Percentiles rank a stretch among this genome's conserved stretches.
These are phyloP conservation scores for Daldinia eschscholtzii DNA, from an alignment of 2,329 filamentous ascomycete genomes.

Conservation along the genomic window DNA sequence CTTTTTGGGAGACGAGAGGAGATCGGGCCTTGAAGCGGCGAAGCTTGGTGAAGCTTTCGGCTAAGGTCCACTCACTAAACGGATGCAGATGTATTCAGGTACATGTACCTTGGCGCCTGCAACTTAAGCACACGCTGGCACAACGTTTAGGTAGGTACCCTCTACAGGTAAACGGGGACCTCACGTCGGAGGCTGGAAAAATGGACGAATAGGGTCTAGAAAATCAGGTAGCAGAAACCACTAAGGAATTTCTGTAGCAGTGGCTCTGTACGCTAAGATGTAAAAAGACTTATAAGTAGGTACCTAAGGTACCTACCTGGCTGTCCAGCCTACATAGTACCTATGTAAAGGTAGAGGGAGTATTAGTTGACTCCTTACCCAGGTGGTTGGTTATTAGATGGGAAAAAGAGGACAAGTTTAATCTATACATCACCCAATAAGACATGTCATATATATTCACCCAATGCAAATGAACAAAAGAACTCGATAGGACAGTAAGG, in stretches of 20 bases:
- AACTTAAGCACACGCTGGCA: neutral
- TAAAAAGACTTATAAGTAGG: neutral
- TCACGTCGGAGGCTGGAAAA: constrained; percentile 1
- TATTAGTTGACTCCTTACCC: neutral
- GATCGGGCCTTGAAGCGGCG: constrained; percentile 28
- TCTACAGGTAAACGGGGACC: neutral
- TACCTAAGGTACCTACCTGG: no score
- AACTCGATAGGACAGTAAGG: neutral
- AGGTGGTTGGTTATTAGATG: constrained; percentile 1
- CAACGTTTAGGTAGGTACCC: no score
- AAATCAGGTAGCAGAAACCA: neutral
- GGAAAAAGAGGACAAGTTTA: neutral
- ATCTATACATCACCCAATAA: neutral
- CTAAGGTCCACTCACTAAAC: constrained; percentile 33
- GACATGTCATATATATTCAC: constrained; percentile 1
- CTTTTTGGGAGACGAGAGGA: constrained; percentile 23
- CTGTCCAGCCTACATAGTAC: no score
- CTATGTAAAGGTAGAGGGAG: neutral
- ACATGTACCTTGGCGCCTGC: neutral
- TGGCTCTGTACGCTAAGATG: neutral
- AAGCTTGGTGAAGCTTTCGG: constrained; percentile 28
- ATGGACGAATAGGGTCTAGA: neutral
- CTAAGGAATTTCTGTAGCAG: neutral
- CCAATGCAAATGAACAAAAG: neutral
- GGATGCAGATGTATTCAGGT: neutral